These are phyloP conservation scores for Phytophthora podocarpi DNA, from an alignment of 352 stramenopile species.

Conservation along the genomic window DNA sequence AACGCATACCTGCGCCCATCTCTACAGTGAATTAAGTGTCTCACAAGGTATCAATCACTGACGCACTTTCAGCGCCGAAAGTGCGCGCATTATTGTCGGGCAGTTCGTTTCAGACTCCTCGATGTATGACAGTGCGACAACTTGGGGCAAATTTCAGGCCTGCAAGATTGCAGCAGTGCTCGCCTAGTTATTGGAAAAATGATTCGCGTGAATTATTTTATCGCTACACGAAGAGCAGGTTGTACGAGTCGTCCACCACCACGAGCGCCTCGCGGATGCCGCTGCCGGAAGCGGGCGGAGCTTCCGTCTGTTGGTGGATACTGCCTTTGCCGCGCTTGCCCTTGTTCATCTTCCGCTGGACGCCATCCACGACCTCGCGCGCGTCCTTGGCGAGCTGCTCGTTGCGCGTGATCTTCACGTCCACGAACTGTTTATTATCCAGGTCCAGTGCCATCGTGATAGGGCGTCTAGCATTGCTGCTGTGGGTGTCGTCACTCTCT, in stretches of 20 bases:
- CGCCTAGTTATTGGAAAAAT: neutral
- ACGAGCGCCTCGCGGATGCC: slow-evolving; percentile 21
- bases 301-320: slow-evolving; percentile 7
- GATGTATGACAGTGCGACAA: neutral
- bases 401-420: slow-evolving; percentile 48
- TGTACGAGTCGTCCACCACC: slow-evolving; percentile 56
- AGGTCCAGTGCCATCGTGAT: slow-evolving; percentile 59
- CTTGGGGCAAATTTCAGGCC: slow-evolving; percentile 17
- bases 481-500: neutral
- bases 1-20: slow-evolving; percentile 10
- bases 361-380: slow-evolving; percentile 51
- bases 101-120: slow-evolving; percentile 4
- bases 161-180: no score
- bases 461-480: slow-evolving; percentile 17
- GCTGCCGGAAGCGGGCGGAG: neutral
- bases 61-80: neutral
- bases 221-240: slow-evolving; percentile 52
- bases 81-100: neutral
- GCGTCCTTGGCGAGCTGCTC: slow-evolving; percentile 60
- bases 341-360: slow-evolving; percentile 53
- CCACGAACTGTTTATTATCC: slow-evolving; percentile 49
- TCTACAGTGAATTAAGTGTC: slow-evolving; percentile 2
- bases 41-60: neutral
- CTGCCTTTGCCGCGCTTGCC: slow-evolving; percentile 24
- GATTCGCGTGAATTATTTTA: slow-evolving; percentile 6